Percentiles rank a stretch among this genome's conserved stretches.
phyloP scores from a whole-genome alignment of 148 eudicot genomes.

The Talinum fruticosum region DNA sequence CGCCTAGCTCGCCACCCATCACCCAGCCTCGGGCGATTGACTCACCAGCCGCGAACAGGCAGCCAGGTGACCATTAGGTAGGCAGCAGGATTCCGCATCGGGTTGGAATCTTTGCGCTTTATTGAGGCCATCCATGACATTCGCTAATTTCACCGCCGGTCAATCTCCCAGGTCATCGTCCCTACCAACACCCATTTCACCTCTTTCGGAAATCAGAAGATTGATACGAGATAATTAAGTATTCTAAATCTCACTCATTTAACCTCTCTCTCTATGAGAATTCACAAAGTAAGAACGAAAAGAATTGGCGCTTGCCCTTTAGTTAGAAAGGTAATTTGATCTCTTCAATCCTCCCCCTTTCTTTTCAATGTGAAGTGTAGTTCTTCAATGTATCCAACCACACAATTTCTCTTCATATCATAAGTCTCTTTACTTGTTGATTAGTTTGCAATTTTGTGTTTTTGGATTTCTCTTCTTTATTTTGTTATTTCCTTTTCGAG shows the following conservation, averaged over 20 bases:
- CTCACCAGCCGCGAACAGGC: too few species aligned
- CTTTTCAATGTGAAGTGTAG: background rate
- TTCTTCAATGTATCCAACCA: background rate
- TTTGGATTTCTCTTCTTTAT: background rate
- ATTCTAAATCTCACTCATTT: background rate
- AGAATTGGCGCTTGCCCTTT: background rate
- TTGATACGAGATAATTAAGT: background rate
- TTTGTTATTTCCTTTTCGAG: background rate
- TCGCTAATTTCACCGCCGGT: too few species aligned
- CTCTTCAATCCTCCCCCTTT: background rate
- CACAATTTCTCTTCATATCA: background rate
- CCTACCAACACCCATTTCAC: too few species aligned
- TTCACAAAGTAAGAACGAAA: background rate
- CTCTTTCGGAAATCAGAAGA: too few species aligned
- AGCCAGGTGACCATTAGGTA: too few species aligned
- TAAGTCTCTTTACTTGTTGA: background rate
- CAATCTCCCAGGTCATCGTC: too few species aligned
- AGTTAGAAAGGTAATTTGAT: slow-evolving; percentile 5
- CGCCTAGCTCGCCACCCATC: too few species aligned
- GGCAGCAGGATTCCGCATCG: too few species aligned
- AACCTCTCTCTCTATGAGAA: background rate
- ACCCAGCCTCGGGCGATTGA: too few species aligned
- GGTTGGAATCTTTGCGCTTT: too few species aligned
- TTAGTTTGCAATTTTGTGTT: background rate
- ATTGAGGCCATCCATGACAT: too few species aligned